Conservation (phyloP, 1,284 basidiomycete species). For the Ceratobasidium sp. region DNA sequence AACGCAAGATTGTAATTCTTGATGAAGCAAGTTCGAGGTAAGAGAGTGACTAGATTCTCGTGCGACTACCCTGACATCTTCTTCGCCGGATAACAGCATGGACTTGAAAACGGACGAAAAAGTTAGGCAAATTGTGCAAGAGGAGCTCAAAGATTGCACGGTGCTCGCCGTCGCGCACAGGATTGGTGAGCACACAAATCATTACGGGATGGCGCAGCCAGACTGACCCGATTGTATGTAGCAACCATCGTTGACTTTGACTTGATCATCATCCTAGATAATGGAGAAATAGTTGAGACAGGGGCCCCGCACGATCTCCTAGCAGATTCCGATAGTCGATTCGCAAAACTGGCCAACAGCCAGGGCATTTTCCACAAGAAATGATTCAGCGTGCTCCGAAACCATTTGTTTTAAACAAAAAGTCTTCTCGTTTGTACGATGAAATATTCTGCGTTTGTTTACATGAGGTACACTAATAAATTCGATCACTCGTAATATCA, state of each 20-base stretch:
- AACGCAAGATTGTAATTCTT: slow-evolving; percentile 49
- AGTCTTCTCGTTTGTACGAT: too few species aligned
- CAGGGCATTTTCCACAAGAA: slow-evolving; percentile 16
- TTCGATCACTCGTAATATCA: too few species aligned
- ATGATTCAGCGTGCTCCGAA: too few species aligned
- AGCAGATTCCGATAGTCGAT: not conserved
- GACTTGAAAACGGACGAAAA: slow-evolving; percentile 31
- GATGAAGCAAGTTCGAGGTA: slow-evolving; percentile 46
- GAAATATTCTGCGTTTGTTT: too few species aligned
- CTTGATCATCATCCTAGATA: slow-evolving; percentile 12
- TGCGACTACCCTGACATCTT: not conserved
- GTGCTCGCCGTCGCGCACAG: slow-evolving; percentile 26
- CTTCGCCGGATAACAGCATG: not conserved
- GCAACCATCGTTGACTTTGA: slow-evolving; percentile 36
- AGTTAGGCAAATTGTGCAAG: not conserved
- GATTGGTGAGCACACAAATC: not conserved
- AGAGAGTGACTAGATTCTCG: not conserved
- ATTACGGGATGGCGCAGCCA: not conserved
- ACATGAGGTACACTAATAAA: too few species aligned
- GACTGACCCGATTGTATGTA: not conserved
- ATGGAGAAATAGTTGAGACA: slow-evolving; percentile 28
- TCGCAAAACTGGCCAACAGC: slow-evolving; percentile 24
- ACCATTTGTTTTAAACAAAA: too few species aligned
- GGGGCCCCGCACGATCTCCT: slow-evolving; percentile 14
- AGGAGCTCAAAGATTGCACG: slow-evolving; percentile 19